These are phyloP conservation scores for Rusavskia elegans DNA, from an alignment of 495 filamentous ascomycete genomes.

Conservation along the genomic window DNA sequence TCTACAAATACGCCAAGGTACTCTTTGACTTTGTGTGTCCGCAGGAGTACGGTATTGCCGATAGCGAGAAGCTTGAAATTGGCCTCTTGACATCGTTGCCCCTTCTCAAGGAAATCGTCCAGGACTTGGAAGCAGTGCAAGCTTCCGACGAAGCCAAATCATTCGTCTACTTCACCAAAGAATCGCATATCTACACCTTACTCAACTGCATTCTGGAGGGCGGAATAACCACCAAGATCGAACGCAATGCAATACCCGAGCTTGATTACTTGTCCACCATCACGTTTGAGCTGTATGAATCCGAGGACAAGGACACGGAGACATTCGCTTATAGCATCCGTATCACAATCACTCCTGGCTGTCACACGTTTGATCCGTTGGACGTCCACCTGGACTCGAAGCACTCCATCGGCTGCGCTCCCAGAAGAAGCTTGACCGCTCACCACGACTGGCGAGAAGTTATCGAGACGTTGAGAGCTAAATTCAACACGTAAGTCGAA, in stretches of 20 bases:
- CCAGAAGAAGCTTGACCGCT: slow-evolving; percentile 73
- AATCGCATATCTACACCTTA: slow-evolving; percentile 95
- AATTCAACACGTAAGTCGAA: slow-evolving; percentile 70
- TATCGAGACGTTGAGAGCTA: slow-evolving; percentile 81
- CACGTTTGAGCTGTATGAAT: slow-evolving; percentile 94
- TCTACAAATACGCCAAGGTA: slow-evolving; percentile 86
- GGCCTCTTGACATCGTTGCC: slow-evolving; percentile 86
- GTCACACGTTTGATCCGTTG: slow-evolving; percentile 86
- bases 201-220: slow-evolving; percentile 96
- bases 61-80: slow-evolving; percentile 93
- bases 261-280: slow-evolving; percentile 96
- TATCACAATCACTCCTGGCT: slow-evolving; percentile 88
- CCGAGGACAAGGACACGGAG: slow-evolving; percentile 56
- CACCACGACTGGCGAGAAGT: slow-evolving; percentile 92
- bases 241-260: slow-evolving; percentile 83
- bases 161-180: slow-evolving; percentile 98
- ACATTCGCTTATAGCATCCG: slow-evolving; percentile 86
- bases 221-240: slow-evolving; percentile 83
- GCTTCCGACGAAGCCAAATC: slow-evolving; percentile 83
- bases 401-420: slow-evolving; percentile 86
- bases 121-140: slow-evolving; percentile 93
- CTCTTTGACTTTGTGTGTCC: slow-evolving; percentile 97
- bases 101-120: slow-evolving; percentile 85
- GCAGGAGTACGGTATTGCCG: slow-evolving; percentile 91
- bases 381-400: slow-evolving; percentile 92